These are phyloP conservation scores for Aspergillus japonicus DNA, from an alignment of 2,329 filamentous ascomycete genomes.

Conservation along the genomic window DNA sequence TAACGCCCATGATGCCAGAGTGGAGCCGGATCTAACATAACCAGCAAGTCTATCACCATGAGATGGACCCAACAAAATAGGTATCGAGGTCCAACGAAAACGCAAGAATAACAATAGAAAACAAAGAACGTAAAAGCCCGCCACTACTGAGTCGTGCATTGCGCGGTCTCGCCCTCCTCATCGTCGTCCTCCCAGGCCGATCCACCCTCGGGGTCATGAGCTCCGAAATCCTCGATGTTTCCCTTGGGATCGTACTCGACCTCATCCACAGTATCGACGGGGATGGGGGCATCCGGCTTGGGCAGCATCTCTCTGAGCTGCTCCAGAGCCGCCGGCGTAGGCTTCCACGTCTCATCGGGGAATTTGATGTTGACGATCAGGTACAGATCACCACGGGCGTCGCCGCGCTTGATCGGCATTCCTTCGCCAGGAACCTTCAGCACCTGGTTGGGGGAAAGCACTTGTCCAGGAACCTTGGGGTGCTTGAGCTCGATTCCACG, in stretches of 20 bases:
- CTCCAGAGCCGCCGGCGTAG: conserved; percentile 67
- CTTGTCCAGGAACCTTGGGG: conserved; percentile 71
- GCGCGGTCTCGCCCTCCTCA: conserved; percentile 45
- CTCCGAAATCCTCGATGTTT: conserved; percentile 69
- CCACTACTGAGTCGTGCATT: conserved; percentile 51
- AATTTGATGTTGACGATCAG: conserved; percentile 83
- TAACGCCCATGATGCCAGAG: conserved; percentile 34
- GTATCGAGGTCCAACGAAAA: conserved; percentile 10
- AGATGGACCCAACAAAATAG: conserved; percentile 10
- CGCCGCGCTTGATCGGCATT: conserved; percentile 88
- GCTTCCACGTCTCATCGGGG: conserved; percentile 81
- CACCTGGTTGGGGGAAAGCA: conserved; percentile 79
- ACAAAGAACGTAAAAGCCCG: conserved; percentile 1
- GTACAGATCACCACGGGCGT: conserved; percentile 82
- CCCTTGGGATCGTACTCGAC: conserved; percentile 82
- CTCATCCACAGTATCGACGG: conserved; percentile 76
- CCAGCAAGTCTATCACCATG: conserved; percentile 21
- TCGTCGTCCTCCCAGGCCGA: conserved; percentile 52
- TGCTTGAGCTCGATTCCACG: conserved; percentile 81
- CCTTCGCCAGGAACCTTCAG: conserved; percentile 86
- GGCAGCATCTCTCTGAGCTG: conserved; percentile 75
- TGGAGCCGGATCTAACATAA: conserved; percentile 15
- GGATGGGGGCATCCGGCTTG: conserved; percentile 57
- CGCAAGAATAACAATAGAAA: conserved; percentile 7
- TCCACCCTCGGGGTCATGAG: conserved; percentile 43